These are phyloP conservation scores for Nitzschia inconspicua DNA, from an alignment of 108 stramenopile genomes.

Conservation along the genomic window DNA sequence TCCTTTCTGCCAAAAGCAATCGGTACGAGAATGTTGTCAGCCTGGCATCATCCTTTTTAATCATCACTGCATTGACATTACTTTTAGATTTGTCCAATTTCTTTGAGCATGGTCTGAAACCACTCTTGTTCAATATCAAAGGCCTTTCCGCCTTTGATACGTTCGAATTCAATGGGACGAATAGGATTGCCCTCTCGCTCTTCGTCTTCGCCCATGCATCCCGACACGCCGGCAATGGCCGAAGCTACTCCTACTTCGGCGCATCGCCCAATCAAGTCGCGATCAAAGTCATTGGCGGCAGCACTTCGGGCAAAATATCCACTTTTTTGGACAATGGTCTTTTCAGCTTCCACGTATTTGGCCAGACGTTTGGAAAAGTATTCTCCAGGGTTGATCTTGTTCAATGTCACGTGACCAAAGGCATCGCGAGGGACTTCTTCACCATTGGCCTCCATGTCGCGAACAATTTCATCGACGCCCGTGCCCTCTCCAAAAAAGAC, in stretches of 20 bases:
- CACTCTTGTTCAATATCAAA: slow-evolving; percentile 67
- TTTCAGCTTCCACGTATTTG: slow-evolving; percentile 75
- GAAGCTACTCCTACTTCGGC: slow-evolving; percentile 72
- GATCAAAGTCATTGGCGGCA: slow-evolving; percentile 85
- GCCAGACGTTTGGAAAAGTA: slow-evolving; percentile 84
- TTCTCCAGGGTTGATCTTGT: slow-evolving; percentile 83
- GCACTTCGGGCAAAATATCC: slow-evolving; percentile 90
- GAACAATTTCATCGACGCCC: slow-evolving; percentile 81
- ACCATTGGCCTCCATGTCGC: slow-evolving; percentile 65
- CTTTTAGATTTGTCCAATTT: slow-evolving; percentile 78
- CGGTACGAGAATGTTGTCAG: too few species aligned
- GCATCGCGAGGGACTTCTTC: slow-evolving; percentile 77
- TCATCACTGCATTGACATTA: too few species aligned
- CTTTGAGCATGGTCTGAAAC: slow-evolving; percentile 83
- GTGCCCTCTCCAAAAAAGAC: slow-evolving; percentile 90
- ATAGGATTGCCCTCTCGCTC: slow-evolving; percentile 76
- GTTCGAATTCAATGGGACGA: slow-evolving; percentile 87
- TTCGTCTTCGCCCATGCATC: slow-evolving; percentile 92
- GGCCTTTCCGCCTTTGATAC: slow-evolving; percentile 88
- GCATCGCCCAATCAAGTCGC: slow-evolving; percentile 76
- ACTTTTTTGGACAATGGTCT: slow-evolving; percentile 87
- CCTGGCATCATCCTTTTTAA: too few species aligned
- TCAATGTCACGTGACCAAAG: slow-evolving; percentile 88
- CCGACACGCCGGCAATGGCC: slow-evolving; percentile 75
- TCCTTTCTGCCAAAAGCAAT: too few species aligned